A percentile compares a stretch with the other conserved stretches of the same genome.
phyloP scores from a whole-genome alignment of 2,329 filamentous ascomycete genomes.

The Penicillium janthinellum region DNA sequence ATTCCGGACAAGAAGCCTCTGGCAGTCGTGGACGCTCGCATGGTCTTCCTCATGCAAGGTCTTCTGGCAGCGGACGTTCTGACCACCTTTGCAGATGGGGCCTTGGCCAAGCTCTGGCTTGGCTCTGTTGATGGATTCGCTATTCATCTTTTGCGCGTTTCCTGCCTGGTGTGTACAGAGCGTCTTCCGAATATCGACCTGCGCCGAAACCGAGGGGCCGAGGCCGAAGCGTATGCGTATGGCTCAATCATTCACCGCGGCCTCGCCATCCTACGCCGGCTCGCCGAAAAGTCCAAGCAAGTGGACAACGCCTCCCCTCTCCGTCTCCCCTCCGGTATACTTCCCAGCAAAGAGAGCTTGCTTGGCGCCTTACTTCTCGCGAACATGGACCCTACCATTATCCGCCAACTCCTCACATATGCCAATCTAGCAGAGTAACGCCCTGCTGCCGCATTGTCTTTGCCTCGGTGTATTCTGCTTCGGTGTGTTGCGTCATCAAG shows the following conservation, averaged over 20 bases:
- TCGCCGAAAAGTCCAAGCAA: constrained; percentile 67
- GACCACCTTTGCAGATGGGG: constrained; percentile 72
- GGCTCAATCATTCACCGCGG: constrained; percentile 66
- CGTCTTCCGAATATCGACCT: constrained; percentile 50
- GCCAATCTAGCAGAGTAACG: constrained; percentile 54
- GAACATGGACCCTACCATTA: constrained; percentile 62
- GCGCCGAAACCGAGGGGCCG: constrained; percentile 42
- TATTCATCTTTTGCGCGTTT: constrained; percentile 73
- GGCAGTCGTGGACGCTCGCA: constrained; percentile 76
- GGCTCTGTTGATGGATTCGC: constrained; percentile 82
- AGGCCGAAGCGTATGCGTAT: constrained; percentile 46
- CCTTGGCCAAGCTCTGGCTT: constrained; percentile 77
- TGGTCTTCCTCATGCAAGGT: constrained; percentile 88
- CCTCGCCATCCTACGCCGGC: constrained; percentile 65
- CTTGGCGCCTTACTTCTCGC: constrained; percentile 68
- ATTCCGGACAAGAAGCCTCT: constrained; percentile 72
- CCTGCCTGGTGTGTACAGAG: constrained; percentile 69
- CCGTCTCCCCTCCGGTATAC: constrained; percentile 60
- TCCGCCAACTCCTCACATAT: constrained; percentile 69
- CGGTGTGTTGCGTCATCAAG: neutral
- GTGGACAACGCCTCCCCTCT: constrained; percentile 54
- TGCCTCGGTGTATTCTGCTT: neutral
- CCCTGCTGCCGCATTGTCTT: constrained; percentile 8
- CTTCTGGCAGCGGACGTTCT: constrained; percentile 88
- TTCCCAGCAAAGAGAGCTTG: constrained; percentile 69